Evolutionary conservation across 23 red algal genomes (phyloP), one percentile per base, ranked within the genome.

Genomic region (Gracilaria domingensis): DNA sequence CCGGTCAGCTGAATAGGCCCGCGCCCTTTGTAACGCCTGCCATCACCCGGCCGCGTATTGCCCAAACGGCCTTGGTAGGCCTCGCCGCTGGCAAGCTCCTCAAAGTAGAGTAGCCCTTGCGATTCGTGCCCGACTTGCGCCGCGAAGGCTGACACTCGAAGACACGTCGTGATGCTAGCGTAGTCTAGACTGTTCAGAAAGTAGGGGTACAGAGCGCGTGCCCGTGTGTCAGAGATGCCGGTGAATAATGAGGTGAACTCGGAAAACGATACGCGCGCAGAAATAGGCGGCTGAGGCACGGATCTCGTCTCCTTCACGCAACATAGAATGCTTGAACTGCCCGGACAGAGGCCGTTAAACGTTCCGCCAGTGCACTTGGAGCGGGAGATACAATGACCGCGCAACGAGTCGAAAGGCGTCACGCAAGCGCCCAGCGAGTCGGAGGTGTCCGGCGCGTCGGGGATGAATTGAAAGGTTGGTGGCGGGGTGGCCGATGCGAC

Each of bases 321-420:
- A 21, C 76, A 58, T 81, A 81, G 32, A 59, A 81, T 81, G 23
- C 32, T 36, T 2, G 76, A 58, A 17, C 32, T 36, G 20, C 76
- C 76, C 16, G 12, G 16, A 54, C 76, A 81, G 26, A 56, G 20
- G 5, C 47, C 76, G 23, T 81, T 81, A 35, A 81, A 81, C 23
- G 76, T 57, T 58, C 76, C 76, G 37, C 76, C 76, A 1, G 76
- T 81, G 47, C 76, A 81, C 30, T 81, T 81, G 8, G 76, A 81
- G 1, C 76, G 37, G 4, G 33, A 34, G 45, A 58, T 81, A 45
- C 76, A 79, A 18, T 79, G 50, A 38, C 75, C 75, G 14, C 28
- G 16, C 45, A 79, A 40, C 12, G 35, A 47, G 40, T 79, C 40
- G 7, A 38, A 7, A 2, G 33, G 35, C 14, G 75, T 79, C 12